Evolutionary conservation across 352 stramenopile species (phyloP).

Genomic region (Phytophthora nicotianae): DNA sequence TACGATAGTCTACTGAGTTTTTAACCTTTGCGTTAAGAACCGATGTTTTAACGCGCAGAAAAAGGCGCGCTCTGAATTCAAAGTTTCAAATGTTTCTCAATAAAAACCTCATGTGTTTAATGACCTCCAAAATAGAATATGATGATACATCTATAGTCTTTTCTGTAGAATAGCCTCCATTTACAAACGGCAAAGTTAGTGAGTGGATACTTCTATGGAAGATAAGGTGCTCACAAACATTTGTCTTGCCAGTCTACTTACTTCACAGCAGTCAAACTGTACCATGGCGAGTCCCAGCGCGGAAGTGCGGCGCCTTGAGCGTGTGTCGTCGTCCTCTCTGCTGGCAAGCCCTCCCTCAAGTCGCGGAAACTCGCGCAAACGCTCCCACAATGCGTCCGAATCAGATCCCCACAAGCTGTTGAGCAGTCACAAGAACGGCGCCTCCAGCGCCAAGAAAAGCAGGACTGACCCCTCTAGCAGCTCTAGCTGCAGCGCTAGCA

Average conservation of each 20-base stretch:
- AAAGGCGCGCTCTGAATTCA: constrained; percentile 17
- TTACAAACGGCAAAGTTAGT: constrained; percentile 6
- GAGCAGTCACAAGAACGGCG: constrained; percentile 20
- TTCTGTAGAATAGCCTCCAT: constrained; percentile 1
- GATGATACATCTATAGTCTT: neutral
- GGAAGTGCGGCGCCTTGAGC: constrained; percentile 21
- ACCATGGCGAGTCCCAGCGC: constrained; percentile 34
- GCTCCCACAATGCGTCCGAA: constrained; percentile 30
- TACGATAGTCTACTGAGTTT: too few species aligned
- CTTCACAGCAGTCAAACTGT: neutral
- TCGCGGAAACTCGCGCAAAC: constrained; percentile 29
- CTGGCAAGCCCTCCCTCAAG: constrained; percentile 19
- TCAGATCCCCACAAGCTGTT: constrained; percentile 27
- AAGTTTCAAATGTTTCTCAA: constrained; percentile 29
- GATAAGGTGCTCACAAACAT: neutral
- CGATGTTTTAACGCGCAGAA: neutral
- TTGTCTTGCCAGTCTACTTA: neutral
- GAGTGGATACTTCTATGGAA: neutral
- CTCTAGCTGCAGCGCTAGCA: constrained; percentile 19
- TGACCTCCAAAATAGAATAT: neutral
- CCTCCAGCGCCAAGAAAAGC: constrained; percentile 45
- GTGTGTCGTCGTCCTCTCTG: constrained; percentile 15
- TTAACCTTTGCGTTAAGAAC: neutral
- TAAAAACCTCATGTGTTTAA: neutral
- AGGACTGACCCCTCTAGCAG: constrained; percentile 25